Evolutionary conservation across 2,329 filamentous ascomycete species (phyloP).

Genomic region (Epichloe typhina): DNA sequence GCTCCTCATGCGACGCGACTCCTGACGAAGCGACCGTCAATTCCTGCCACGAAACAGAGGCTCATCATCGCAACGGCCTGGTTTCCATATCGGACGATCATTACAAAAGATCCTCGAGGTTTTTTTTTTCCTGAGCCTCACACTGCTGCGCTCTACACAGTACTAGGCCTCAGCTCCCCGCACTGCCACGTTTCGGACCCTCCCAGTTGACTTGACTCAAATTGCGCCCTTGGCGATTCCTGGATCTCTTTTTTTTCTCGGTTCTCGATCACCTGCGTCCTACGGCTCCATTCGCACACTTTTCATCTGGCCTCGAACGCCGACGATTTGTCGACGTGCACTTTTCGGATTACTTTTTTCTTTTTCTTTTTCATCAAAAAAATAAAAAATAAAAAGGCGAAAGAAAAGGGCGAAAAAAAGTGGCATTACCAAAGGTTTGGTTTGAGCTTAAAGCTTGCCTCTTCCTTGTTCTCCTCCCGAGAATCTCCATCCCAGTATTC

Average conservation of each 20-base stretch:
- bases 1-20: conserved; percentile 1
- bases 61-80: neutral
- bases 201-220: neutral
- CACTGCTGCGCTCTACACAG: neutral
- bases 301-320: neutral
- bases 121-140: neutral
- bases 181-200: neutral
- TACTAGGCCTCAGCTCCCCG: neutral
- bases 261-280: neutral
- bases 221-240: neutral
- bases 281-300: neutral
- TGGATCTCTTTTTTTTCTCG: neutral
- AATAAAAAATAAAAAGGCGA: neutral
- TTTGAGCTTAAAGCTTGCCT: conserved; percentile 26
- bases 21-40: neutral
- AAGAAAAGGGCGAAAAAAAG: neutral
- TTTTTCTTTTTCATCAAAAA: too few relatives aligned
- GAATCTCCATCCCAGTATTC: conserved; percentile 19
- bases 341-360: neutral
- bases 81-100: neutral
- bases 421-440: conserved; percentile 13
- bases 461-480: conserved; percentile 24
- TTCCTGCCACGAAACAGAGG: neutral
- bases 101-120: neutral
- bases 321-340: neutral